Conservation (phyloP, 305 asterid genomes). For the Plantago coronopus region DNA sequence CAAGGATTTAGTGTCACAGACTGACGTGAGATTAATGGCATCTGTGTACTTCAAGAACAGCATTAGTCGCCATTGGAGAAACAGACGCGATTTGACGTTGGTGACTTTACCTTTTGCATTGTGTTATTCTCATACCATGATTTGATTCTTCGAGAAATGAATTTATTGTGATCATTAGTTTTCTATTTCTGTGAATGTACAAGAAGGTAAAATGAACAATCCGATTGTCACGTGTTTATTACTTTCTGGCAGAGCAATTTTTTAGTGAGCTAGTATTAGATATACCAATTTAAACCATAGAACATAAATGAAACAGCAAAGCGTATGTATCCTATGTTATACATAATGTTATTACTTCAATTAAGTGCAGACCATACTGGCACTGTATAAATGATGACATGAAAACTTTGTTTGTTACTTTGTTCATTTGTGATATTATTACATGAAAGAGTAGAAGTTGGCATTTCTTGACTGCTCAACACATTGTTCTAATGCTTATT, state of each 20-base stretch:
- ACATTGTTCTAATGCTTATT: neutral
- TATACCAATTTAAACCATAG: neutral
- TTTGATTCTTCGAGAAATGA: neutral
- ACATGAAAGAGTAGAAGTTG: too few species aligned
- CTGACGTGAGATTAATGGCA: conserved; percentile 85
- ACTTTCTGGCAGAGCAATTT: neutral
- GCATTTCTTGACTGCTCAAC: too few species aligned
- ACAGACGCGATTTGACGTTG: conserved; percentile 74
- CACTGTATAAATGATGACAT: neutral
- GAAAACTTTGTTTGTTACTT: neutral
- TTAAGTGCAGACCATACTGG: neutral
- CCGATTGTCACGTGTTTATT: neutral
- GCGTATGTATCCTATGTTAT: neutral
- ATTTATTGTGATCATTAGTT: neutral
- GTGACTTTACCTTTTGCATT: conserved; percentile 28
- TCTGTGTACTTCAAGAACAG: conserved; percentile 86
- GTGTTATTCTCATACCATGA: conserved; percentile 9
- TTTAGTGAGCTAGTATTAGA: neutral
- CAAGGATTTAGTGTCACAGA: conserved; percentile 67
- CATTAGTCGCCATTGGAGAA: conserved; percentile 88
- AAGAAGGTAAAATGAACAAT: neutral
- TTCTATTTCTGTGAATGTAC: neutral
- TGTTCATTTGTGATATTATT: too few species aligned
- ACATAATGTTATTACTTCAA: neutral
- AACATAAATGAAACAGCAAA: neutral